A percentile compares a stretch with the other conserved stretches of the same genome.
Evolutionary conservation across 1,139 yeast genomes (phyloP).

Genomic region (Hyphopichia wangnamkhiaoensis): DNA sequence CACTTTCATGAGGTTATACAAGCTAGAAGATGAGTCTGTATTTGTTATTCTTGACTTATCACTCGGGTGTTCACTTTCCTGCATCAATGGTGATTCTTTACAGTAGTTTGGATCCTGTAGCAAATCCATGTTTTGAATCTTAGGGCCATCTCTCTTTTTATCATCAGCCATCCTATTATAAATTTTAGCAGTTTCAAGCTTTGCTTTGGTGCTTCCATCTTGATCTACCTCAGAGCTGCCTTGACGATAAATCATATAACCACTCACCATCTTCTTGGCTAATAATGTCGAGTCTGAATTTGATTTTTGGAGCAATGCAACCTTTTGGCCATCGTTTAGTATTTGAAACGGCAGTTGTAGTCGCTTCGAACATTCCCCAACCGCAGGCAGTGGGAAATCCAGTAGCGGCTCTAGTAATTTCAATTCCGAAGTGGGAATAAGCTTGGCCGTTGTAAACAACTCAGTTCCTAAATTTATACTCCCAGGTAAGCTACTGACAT

Average conservation of each 20-base stretch:
- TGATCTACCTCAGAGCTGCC: no score
- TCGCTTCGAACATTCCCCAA: background rate
- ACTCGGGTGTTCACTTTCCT: no score
- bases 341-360: background rate
- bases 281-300: background rate
- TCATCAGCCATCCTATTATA: no score
- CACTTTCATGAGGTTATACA: background rate
- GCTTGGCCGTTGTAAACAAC: background rate
- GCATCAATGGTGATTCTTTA: no score
- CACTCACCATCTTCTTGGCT: background rate
- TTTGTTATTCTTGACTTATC: no score
- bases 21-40: no score
- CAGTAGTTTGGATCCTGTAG: no score
- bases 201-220: no score
- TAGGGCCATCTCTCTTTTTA: no score
- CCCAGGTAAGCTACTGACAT: slow-evolving; percentile 3
- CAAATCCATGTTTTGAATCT: no score
- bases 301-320: background rate
- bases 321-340: background rate
- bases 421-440: background rate
- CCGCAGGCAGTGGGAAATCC: background rate
- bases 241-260: background rate
- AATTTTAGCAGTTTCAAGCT: no score
- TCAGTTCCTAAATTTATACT: slow-evolving; percentile 1
- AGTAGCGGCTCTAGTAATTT: background rate